A percentile compares a stretch with the other conserved stretches of the same genome.
Evolutionary conservation across 2,329 filamentous ascomycete genomes (phyloP).

Genomic region (Talaromyces sp.): DNA sequence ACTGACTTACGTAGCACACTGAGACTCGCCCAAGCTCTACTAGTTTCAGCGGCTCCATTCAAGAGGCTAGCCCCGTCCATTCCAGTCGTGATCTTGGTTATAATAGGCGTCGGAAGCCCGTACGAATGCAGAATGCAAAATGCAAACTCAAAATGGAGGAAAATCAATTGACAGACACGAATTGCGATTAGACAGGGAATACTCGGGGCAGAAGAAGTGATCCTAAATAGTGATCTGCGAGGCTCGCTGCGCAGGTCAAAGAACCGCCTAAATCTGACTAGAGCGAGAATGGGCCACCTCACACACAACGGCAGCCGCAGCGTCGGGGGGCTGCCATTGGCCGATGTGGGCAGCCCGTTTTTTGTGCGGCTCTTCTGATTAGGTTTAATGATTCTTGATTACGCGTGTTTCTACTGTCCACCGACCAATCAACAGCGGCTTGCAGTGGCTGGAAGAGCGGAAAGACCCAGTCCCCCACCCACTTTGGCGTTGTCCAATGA

Average conservation of each 20-base stretch:
- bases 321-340: neutral
- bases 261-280: neutral
- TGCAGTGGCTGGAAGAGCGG: neutral
- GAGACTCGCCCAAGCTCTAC: neutral
- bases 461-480: neutral
- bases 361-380: slow-evolving; percentile 8
- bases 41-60: neutral
- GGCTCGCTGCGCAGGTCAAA: neutral
- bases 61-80: neutral
- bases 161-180: neutral
- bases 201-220: neutral
- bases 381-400: neutral
- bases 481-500: neutral
- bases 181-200: neutral
- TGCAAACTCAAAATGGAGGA: neutral
- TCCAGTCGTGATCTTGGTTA: neutral
- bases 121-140: neutral
- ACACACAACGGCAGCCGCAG: neutral
- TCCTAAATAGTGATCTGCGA: slow-evolving; percentile 2
- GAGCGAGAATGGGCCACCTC: neutral
- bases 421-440: neutral
- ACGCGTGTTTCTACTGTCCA: neutral
- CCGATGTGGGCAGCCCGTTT: neutral
- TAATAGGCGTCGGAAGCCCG: neutral
- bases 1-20: neutral